Percentiles rank a stretch among this genome's conserved stretches.
Evolutionary conservation across 768 basidiomycete species (phyloP).

Genomic region (Cystobasidium ongulense): DNA sequence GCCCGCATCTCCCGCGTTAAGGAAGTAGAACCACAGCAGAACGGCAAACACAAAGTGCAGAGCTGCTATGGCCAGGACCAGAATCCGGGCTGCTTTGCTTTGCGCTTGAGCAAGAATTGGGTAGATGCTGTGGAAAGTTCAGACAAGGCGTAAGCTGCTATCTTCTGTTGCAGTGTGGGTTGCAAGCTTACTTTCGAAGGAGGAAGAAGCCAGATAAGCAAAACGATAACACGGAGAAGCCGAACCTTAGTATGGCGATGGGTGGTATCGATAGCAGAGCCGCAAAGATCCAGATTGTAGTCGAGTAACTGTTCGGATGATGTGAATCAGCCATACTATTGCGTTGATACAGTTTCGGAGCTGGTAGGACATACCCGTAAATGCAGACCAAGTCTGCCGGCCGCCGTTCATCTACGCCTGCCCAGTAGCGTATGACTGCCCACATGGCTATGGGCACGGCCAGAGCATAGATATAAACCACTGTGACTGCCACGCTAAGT

Average conservation of each 20-base stretch:
- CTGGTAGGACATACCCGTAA: slow-evolving; percentile 45
- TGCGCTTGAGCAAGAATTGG: slow-evolving; percentile 77
- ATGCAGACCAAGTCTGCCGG: slow-evolving; percentile 57
- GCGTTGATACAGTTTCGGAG: background rate
- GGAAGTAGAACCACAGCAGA: slow-evolving; percentile 72
- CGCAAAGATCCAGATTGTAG: slow-evolving; percentile 82
- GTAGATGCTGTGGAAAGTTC: slow-evolving; percentile 54
- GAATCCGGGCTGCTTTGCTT: slow-evolving; percentile 71
- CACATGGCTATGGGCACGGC: slow-evolving; percentile 73
- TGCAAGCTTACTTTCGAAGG: slow-evolving; percentile 50
- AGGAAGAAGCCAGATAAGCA: slow-evolving; percentile 81
- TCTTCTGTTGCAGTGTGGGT: background rate
- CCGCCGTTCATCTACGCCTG: slow-evolving; percentile 83
- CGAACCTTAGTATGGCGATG: slow-evolving; percentile 71
- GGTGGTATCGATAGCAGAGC: slow-evolving; percentile 79
- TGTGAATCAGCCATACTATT: slow-evolving; percentile 51
- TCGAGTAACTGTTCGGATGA: slow-evolving; percentile 58
- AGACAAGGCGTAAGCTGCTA: slow-evolving; percentile 24
- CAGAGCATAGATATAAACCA: slow-evolving; percentile 82
- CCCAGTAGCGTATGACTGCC: slow-evolving; percentile 65
- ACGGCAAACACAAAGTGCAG: slow-evolving; percentile 75
- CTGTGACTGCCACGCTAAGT: slow-evolving; percentile 67
- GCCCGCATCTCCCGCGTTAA: slow-evolving; percentile 46
- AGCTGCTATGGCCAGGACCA: slow-evolving; percentile 65
- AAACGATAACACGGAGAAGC: slow-evolving; percentile 63